Base-by-base conservation (phyloP, 176 grass and related monocot species). In the Rhynchospora pubera region DNA sequence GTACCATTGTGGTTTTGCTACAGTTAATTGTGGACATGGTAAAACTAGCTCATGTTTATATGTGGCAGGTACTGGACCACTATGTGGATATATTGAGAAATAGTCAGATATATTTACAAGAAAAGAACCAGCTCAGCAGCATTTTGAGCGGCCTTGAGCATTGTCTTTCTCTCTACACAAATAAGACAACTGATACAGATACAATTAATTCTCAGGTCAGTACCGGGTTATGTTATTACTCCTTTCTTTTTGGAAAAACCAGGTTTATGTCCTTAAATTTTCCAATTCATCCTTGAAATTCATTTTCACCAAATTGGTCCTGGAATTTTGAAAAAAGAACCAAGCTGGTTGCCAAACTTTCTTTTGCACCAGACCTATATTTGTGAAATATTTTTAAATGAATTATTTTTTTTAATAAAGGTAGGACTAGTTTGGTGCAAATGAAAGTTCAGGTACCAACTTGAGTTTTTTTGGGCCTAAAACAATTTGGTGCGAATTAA, bases 71-170 rank as follows among this genome's bases (percentile, higher is more conserved):
- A 62, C 86, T 98, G 77, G 88, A 90, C 71, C 90, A 93, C 74
- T 98, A 93, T 79, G 52, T 88, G 77, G 89, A 87, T 84, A 88
- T 93, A 61, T 83, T 98, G 70, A 94, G 84, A 85, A 94, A 91
- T 24, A 83, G 88, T 52, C 91, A 90, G 66, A 90, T 94, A 13
- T 86, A 94, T 86, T 84, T 98, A 58, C 90, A 93, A 86, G 96
- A 98, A 53, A 98, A 91, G 87, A 94, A 80, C 86, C 94, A 89
- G 86, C 89, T 98, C 66, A 94, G 88, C 57, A 91, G 84, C 88
- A 83, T 88, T 89, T 91, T 98, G 80, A 88, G 87, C 65, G 95
- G 90, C 74, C 96, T 98, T 79, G 79, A 70, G 48, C 92, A 90
- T 18, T 98, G 96, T 55, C 85, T 94, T 84, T 93, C 87, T 50